Evolutionary conservation across 441 rosid genomes (phyloP).

Genomic region (Corymbia calophylla): DNA sequence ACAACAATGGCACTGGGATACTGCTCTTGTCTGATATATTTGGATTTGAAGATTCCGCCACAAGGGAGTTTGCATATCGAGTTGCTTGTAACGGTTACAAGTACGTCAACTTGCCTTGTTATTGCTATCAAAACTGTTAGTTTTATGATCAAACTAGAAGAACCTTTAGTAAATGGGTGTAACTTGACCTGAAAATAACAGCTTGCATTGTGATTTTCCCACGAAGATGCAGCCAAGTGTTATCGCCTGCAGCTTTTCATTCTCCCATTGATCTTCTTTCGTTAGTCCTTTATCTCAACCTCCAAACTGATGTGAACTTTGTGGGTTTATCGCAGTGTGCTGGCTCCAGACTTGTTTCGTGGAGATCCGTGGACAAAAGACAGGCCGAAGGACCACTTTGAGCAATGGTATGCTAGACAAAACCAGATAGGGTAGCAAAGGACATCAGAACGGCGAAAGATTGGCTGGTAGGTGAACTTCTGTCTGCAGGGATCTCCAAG

Average conservation of each 20-base stretch:
- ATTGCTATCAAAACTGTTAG: not conserved
- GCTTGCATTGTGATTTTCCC: not conserved
- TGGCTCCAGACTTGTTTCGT: conserved; percentile 79
- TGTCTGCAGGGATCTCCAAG: conserved; percentile 73
- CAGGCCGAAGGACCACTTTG: conserved; percentile 25
- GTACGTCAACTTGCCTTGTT: conserved; percentile 26
- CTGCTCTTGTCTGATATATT: conserved; percentile 67
- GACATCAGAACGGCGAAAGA: conserved; percentile 43
- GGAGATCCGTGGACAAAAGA: conserved; percentile 70
- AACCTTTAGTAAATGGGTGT: not conserved
- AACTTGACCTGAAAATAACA: not conserved
- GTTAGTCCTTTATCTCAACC: not conserved
- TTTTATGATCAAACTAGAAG: not conserved
- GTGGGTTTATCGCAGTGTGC: conserved; percentile 41
- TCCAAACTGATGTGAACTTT: not conserved
- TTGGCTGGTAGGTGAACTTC: conserved; percentile 75
- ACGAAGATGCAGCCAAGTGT: not conserved
- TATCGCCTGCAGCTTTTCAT: not conserved
- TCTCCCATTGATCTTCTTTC: not conserved
- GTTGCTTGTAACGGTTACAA: conserved; percentile 89
- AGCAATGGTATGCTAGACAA: conserved; percentile 51
- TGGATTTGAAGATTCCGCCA: conserved; percentile 71
- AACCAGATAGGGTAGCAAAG: conserved; percentile 33
- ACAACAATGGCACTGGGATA: conserved; percentile 64
- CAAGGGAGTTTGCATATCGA: conserved; percentile 78